Evolutionary conservation across 2,329 filamentous ascomycete genomes (phyloP).

Genomic region (Dothideomycetidae sp.): DNA sequence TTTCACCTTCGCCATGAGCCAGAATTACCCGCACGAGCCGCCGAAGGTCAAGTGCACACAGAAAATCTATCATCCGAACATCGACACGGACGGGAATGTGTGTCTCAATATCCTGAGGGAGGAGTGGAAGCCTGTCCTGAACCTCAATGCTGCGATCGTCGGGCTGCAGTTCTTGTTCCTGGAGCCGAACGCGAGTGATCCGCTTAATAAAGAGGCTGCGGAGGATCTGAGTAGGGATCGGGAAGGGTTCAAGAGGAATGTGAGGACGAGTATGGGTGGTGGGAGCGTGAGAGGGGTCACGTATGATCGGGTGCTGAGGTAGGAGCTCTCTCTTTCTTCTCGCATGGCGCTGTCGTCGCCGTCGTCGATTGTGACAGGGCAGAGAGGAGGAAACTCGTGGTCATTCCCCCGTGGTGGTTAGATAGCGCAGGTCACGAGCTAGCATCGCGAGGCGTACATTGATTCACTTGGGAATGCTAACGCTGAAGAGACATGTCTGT

Average conservation of each 20-base stretch:
- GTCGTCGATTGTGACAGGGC: too few species aligned
- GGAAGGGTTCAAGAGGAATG: slow-evolving; percentile 84
- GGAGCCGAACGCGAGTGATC: slow-evolving; percentile 91
- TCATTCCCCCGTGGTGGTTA: too few species aligned
- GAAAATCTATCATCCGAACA: slow-evolving; percentile 99
- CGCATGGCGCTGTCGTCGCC: too few species aligned
- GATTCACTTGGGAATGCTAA: too few species aligned
- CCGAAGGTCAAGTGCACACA: slow-evolving; percentile 94
- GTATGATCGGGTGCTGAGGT: slow-evolving; percentile 70
- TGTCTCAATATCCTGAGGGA: slow-evolving; percentile 94
- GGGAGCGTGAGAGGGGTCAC: slow-evolving; percentile 55
- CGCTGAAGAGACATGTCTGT: too few species aligned
- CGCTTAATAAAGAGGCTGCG: slow-evolving; percentile 95
- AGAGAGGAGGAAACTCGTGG: too few species aligned
- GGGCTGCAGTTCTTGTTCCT: slow-evolving; percentile 93
- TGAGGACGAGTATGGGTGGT: slow-evolving; percentile 69
- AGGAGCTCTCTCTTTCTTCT: too few species aligned
- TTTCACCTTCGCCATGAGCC: slow-evolving; percentile 84
- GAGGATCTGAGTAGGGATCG: slow-evolving; percentile 77
- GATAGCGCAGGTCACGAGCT: too few species aligned
- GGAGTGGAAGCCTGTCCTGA: slow-evolving; percentile 98
- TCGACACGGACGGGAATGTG: slow-evolving; percentile 93
- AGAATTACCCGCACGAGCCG: slow-evolving; percentile 92
- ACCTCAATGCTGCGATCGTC: slow-evolving; percentile 91
- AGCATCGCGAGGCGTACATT: too few species aligned